Evolutionary conservation across 208 protist genomes (phyloP).

Genomic region (Trypanosoma brucei): DNA sequence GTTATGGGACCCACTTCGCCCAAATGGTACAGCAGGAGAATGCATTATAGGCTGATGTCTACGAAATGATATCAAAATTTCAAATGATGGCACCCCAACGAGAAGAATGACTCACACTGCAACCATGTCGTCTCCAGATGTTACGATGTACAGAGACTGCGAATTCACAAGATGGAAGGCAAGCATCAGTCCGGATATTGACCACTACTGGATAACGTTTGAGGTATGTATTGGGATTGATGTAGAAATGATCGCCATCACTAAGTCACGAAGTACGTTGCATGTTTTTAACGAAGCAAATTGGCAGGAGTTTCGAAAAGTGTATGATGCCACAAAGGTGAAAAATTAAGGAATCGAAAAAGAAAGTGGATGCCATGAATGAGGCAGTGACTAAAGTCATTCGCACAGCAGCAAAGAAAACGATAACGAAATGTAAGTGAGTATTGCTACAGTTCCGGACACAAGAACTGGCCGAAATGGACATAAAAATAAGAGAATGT

Average conservation of each 20-base stretch:
- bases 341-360: background rate
- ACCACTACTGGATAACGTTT: conserved; percentile 9
- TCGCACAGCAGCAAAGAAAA: conserved; percentile 2
- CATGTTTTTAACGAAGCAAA: conserved; percentile 12
- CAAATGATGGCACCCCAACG: conserved; percentile 1
- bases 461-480: conserved; percentile 6
- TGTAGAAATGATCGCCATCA: background rate
- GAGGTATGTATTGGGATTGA: background rate
- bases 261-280: background rate
- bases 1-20: background rate
- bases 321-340: background rate
- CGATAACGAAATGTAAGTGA: too few species aligned
- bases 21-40: background rate
- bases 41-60: conserved; percentile 5
- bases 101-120: background rate
- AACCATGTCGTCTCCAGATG: conserved; percentile 4
- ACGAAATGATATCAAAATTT: conserved; percentile 1
- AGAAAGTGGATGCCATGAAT: background rate
- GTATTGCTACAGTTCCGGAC: conserved; percentile 18
- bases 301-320: background rate
- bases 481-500: conserved; percentile 1
- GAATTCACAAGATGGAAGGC: background rate
- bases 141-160: conserved; percentile 4
- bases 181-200: conserved; percentile 1
- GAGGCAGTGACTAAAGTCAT: background rate